Evolutionary conservation across 352 stramenopile genomes (phyloP).

Genomic region (Globisporangium spinosum): DNA sequence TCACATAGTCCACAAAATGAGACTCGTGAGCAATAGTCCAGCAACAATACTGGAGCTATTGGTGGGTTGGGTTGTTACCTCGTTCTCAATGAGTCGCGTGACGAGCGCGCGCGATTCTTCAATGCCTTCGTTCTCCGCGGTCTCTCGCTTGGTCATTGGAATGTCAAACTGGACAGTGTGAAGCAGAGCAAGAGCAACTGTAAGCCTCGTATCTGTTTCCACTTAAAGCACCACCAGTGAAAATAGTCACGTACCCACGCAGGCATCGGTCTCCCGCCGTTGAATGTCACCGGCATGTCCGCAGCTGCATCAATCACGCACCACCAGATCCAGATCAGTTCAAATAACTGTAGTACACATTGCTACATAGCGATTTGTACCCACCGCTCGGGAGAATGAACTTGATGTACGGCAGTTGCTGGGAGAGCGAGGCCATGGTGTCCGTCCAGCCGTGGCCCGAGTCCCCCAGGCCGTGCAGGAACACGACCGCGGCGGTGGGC

Average conservation of each 20-base stretch:
- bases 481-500: slow-evolving; percentile 29
- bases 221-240: no score
- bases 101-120: neutral
- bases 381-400: neutral
- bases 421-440: neutral
- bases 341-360: no score
- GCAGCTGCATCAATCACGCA: neutral
- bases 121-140: neutral
- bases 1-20: neutral
- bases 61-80: neutral
- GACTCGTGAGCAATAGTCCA: neutral
- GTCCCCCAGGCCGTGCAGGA: neutral
- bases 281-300: neutral
- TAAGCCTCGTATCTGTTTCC: no score
- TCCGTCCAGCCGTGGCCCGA: neutral
- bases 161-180: neutral
- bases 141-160: neutral
- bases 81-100: neutral
- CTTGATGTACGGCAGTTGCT: neutral
- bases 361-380: neutral
- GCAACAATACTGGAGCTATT: neutral
- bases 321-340: no score
- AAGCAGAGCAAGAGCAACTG: no score
- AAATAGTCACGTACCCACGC: neutral
- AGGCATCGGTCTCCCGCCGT: neutral